A percentile compares a stretch with the other conserved stretches of the same genome.
Conservation (phyloP, 2,329 filamentous ascomycete genomes). For the Apiospora koreana region DNA sequence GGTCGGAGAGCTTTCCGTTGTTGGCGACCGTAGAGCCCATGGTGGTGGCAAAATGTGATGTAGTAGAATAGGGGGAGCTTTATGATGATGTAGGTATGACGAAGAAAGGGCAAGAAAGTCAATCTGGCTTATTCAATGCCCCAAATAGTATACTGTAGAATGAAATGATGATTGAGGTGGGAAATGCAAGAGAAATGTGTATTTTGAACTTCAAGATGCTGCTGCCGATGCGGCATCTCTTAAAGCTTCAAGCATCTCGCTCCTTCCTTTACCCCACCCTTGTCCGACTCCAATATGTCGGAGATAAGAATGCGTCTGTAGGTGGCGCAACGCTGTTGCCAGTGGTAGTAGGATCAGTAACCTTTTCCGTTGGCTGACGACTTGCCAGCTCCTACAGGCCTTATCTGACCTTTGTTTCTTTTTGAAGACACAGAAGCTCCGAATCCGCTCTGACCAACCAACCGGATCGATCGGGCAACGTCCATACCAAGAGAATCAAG, state of each 20-base stretch:
- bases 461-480: neutral
- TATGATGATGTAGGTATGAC: neutral
- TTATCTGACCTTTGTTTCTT: neutral
- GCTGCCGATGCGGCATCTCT: neutral
- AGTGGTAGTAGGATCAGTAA: neutral
- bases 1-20: slow-evolving; percentile 12
- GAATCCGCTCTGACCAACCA: neutral
- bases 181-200: neutral
- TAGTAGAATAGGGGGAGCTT: neutral
- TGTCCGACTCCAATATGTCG: neutral
- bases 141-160: neutral
- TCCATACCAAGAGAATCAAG: neutral
- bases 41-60: neutral
- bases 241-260: neutral
- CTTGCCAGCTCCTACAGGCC: neutral
- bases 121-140: neutral
- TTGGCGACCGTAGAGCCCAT: neutral
- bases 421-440: neutral
- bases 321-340: too few relatives aligned
- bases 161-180: neutral
- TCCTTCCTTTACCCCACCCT: neutral
- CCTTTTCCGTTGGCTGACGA: neutral
- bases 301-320: neutral
- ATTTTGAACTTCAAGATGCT: too few relatives aligned
- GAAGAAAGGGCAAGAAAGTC: neutral